Evolutionary conservation across 2,329 filamentous ascomycete genomes (phyloP).

Genomic region (Stachybotrys chlorohalonatus): DNA sequence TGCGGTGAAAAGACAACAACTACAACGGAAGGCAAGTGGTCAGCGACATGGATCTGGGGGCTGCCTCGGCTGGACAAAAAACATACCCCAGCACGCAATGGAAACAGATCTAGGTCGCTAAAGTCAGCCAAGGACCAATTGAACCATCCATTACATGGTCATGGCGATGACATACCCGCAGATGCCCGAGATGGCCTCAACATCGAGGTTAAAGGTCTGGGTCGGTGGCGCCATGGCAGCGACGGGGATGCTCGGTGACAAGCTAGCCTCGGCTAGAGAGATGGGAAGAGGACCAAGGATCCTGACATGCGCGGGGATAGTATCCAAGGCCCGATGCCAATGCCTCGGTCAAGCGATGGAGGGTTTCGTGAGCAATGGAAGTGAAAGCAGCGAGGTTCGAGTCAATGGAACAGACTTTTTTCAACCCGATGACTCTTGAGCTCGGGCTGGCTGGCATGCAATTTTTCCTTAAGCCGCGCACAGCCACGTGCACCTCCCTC

Average conservation of each 20-base stretch:
- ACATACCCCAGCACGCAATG: slow-evolving; percentile 75
- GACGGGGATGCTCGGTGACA: background rate
- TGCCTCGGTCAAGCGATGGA: no score
- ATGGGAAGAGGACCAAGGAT: background rate
- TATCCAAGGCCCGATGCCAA: no score
- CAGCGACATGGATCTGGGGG: background rate
- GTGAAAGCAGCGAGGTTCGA: background rate
- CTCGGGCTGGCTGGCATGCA: background rate
- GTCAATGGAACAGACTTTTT: background rate
- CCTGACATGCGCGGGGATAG: background rate
- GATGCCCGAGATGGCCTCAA: slow-evolving; percentile 87
- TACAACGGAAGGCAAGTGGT: slow-evolving; percentile 7
- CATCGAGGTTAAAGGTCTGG: slow-evolving; percentile 60
- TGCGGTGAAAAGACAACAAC: slow-evolving; percentile 96
- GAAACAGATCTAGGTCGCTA: slow-evolving; percentile 64
- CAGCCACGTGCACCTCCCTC: background rate
- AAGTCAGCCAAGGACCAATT: background rate
- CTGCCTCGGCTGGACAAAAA: background rate
- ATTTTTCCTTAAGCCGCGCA: background rate
- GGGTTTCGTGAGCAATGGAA: no score
- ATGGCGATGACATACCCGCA: slow-evolving; percentile 52
- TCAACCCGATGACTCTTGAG: background rate
- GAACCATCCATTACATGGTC: background rate
- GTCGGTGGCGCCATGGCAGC: slow-evolving; percentile 44
- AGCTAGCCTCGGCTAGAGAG: background rate